These are phyloP conservation scores for Clonostachys rosea DNA, from an alignment of 2,329 filamentous ascomycete species.

Conservation along the genomic window DNA sequence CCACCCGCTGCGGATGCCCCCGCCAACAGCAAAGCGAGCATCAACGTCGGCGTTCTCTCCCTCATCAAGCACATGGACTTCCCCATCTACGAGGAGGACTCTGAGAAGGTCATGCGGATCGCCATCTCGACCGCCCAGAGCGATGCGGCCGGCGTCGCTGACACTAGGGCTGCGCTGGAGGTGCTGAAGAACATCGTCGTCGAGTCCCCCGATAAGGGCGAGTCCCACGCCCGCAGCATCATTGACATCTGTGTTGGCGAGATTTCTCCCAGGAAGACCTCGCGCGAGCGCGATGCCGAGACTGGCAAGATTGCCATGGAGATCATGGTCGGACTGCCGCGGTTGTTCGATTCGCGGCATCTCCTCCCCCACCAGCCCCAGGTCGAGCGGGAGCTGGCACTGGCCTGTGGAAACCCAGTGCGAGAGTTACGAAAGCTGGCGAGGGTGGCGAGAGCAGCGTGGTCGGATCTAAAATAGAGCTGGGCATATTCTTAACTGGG, in stretches of 20 bases:
- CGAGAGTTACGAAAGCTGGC: constrained; percentile 47
- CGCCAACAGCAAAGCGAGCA: constrained; percentile 27
- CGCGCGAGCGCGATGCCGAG: constrained; percentile 9
- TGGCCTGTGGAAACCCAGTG: constrained; percentile 48
- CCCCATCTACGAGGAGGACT: constrained; percentile 46
- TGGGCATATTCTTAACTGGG: no score
- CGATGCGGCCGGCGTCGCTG: constrained; percentile 25
- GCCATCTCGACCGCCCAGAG: constrained; percentile 41
- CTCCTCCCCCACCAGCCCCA: constrained; percentile 36
- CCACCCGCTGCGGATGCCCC: constrained; percentile 18
- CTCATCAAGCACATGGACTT: constrained; percentile 45
- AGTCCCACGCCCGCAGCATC: constrained; percentile 42
- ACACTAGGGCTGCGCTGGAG: constrained; percentile 40
- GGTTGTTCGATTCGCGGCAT: constrained; percentile 39
- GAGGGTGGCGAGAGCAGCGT: constrained; percentile 40
- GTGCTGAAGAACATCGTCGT: constrained; percentile 43
- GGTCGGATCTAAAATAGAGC: constrained; percentile 29
- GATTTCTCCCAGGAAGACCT: constrained; percentile 17
- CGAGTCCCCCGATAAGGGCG: constrained; percentile 37
- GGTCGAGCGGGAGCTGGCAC: constrained; percentile 40
- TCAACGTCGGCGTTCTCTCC: constrained; percentile 41
- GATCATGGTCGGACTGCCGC: constrained; percentile 41
- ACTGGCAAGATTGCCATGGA: constrained; percentile 42
- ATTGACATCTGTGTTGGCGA: constrained; percentile 38
- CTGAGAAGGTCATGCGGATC: constrained; percentile 39